Conservation (phyloP, 768 basidiomycete species). For the Albatrellus ellisii region DNA sequence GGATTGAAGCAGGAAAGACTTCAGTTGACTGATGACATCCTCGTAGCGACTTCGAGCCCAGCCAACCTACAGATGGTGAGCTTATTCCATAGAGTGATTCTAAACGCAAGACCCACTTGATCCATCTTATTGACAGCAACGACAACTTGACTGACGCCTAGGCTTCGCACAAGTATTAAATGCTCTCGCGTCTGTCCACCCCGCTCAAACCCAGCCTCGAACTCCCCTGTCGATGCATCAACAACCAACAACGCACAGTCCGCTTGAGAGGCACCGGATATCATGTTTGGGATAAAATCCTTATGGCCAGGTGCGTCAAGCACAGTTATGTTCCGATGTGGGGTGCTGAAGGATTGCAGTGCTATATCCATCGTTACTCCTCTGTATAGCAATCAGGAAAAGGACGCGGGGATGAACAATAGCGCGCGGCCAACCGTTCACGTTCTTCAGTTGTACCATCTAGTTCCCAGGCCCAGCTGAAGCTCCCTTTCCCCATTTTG, state of each 20-base stretch:
- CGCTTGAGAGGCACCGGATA: constrained; percentile 94
- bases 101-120: constrained; percentile 45
- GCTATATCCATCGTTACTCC: constrained; percentile 99
- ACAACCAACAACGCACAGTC: constrained; percentile 92
- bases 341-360: constrained; percentile 61
- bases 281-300: constrained; percentile 99
- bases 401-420: background rate
- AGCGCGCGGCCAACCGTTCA: constrained; percentile 47
- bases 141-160: constrained; percentile 85
- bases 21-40: constrained; percentile 62
- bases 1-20: constrained; percentile 74
- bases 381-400: constrained; percentile 27
- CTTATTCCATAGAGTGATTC: background rate
- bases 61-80: constrained; percentile 43
- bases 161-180: constrained; percentile 76
- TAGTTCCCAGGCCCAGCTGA: constrained; percentile 96
- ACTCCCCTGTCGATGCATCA: constrained; percentile 82
- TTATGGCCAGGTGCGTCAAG: constrained; percentile 96
- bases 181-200: constrained; percentile 97
- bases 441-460: constrained; percentile 91
- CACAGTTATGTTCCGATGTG: constrained; percentile 74
- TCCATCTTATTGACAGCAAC: constrained; percentile 96
- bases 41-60: constrained; percentile 81
- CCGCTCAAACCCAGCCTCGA: constrained; percentile 89
- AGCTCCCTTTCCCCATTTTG: constrained; percentile 87